Base-by-base conservation (phyloP, 768 basidiomycete species). In the Lactarius akahatsu region DNA sequence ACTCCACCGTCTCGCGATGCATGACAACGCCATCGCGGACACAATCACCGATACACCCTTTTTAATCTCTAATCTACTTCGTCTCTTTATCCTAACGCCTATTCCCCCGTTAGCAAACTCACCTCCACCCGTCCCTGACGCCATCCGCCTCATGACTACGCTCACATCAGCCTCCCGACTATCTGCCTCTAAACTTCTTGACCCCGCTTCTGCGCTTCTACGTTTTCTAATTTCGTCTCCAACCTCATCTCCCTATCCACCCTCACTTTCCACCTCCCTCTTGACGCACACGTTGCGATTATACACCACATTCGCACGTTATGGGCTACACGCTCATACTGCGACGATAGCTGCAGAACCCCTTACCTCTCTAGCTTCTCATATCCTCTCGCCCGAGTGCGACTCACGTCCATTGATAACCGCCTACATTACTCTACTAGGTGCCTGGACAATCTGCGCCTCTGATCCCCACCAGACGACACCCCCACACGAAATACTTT, bases 401-500 rank as follows among this genome's bases (percentile, higher is more conserved):
- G 72, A 71, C 9, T 80, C 80, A 13, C 66, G 61, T 62, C 72
- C 62, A 28, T 79, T 85, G 50, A 77, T 76, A 45, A 65, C 75
- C 32, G 80, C 85, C 3, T 94, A 89, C 84, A 77, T 83, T 6
- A 76, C 78, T 11, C 76, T 94, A 10, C 70, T 93, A 2, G 84
- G 85, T 65, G 78, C 81, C 0, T 98, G 94, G 95, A 88, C 81
- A 7, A 79, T 84, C 3, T 96, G 92, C 70, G 93, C 94, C 0
- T 83, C 86, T n/a, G 91, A 98, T 72, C 96, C 96, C 7, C 96
- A 98, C 73, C 80, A 82, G 62, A 96, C 94, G 8, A 90, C 87
- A 3, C 94, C 94, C 0, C 81, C 80, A 9, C 96, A 98, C 75
- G 93, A 92, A 61, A 86, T 98, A 58, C 77, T 90, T 10, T 98